Base-by-base conservation (phyloP, 257 asterid genomes). In the Salvia splendens region DNA sequence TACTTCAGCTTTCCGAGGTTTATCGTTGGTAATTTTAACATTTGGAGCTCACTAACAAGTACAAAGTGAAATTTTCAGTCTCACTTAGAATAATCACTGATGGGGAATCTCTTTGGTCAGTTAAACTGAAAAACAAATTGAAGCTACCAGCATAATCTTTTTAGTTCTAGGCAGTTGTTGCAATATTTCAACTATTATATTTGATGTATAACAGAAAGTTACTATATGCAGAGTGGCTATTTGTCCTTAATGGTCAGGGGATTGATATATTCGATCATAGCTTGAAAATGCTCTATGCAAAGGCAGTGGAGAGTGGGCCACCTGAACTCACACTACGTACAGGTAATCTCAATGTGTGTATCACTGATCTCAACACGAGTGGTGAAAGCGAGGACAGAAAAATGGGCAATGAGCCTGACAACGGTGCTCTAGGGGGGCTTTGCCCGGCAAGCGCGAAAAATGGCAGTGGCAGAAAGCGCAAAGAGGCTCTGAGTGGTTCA, bases 381-480 rank as follows among this genome's bases (percentile, higher is more conserved):
- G 36, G 69, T 69, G 75, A 20, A 45, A 42, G n/a, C 10, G 63
- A 55, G 61, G 87, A 83, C 56, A 75, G 77, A 35, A 81, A 89
- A 50, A 81, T 81, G 82, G 71, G 10, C 14, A 74, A 64, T 52
- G 72, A 64, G 56, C 45, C 65, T 17, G 50, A 17, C 52, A 43
- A 63, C 16, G 49, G 65, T 43, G 40, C 55, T 43, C 75, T 78
- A 64, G 68, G 64, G 58, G 47, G 53, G 63, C 64, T 61, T 45
- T 16, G 76, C 68, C 46, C 42, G 41, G 61, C 17, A 16, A 53
- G 55, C 14, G 12, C 41, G 24, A 20, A 54, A 12, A 61, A 16
- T 3, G 83, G 74, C 28, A 73, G 74, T 17, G 68, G 79, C 24
- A 82, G 80, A 60, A 89, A 89, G 51, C 96, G 92, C 46, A 87